Percentiles rank a stretch among this genome's conserved stretches.
phyloP scores from a whole-genome alignment of 495 filamentous ascomycete species.

The Talaromyces borbonicus region DNA sequence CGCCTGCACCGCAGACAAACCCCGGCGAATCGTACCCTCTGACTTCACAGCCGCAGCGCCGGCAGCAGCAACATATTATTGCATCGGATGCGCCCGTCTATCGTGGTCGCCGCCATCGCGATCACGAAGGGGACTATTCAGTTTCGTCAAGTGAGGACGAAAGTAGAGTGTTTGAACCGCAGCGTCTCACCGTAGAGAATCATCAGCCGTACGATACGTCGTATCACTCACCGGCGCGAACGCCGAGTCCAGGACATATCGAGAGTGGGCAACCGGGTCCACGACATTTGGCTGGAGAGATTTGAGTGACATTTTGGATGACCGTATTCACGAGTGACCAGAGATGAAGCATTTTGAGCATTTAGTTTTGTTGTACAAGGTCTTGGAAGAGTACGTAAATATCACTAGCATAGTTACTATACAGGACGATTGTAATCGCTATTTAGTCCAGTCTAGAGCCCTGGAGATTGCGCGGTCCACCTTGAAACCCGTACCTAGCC shows the following conservation, averaged over 20 bases:
- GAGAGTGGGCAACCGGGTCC: background rate
- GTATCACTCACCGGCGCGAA: constrained; percentile 24
- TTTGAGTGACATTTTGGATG: background rate
- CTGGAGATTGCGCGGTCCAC: too few species aligned
- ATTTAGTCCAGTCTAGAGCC: too few species aligned
- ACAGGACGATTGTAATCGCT: too few species aligned
- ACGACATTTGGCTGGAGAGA: background rate
- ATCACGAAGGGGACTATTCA: constrained; percentile 31
- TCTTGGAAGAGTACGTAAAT: too few species aligned
- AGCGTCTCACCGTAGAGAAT: too few species aligned
- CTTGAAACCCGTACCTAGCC: too few species aligned
- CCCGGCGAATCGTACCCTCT: background rate
- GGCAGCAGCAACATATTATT: background rate
- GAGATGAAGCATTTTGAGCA: background rate
- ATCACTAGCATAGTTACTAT: too few species aligned
- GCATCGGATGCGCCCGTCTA: constrained; percentile 9
- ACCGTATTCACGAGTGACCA: background rate
- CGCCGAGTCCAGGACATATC: constrained; percentile 5
- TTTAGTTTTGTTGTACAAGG: too few species aligned
- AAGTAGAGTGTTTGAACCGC: constrained; percentile 28
- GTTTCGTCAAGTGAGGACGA: constrained; percentile 37
- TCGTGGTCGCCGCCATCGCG: constrained; percentile 22
- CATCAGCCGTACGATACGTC: constrained; percentile 17
- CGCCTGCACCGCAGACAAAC: background rate
- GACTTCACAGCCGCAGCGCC: background rate